Base-by-base conservation (phyloP, 2,329 filamentous ascomycete species). In the Graphium sp. region DNA sequence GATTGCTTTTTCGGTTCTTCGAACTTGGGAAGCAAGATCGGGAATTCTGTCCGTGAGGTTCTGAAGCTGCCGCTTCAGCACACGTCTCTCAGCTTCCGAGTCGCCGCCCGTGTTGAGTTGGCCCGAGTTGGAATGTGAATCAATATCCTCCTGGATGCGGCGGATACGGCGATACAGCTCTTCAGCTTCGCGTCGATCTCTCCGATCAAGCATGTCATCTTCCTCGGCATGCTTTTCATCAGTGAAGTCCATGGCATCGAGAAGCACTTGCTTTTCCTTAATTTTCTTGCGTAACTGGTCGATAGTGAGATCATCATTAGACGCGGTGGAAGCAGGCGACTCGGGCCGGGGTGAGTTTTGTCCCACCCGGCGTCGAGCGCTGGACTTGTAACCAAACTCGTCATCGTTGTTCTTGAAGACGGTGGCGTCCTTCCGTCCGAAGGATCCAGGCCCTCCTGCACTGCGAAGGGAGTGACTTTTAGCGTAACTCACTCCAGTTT, bases 321-420 rank as follows among this genome's bases (percentile, higher is more conserved):
- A 77, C 18, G 67, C 41, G 51, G 77, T 42, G 48, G 75, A 77
- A 3, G 67, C 63, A 7, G 80, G 80, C 4, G 76, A 75, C 17
- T 76, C 73, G 6, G 87, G 83, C 2, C 84, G 85, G 26, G 84
- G 82, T 7, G 84, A 89, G 34, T 70, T 74, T 35, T 74, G 76
- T 22, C 80, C 82, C 32, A 91, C 56, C 39, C 89, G 74, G 37
- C 85, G 81, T 37, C 89, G 81, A 30, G 89, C 89, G 49, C 85
- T 94, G 9, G 89, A 95, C 41, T 77, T 78, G 46, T 98, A 98
- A 5, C 83, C 84, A 42, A 91, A 70, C 34, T 84, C 78, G 40
- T 93, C 83, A 42, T 93, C 84, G 39, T 95, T 89, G 47, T 95
- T 94, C 46, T 91, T 87, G 55, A 87, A 98, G 4, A 95, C 79